These are phyloP conservation scores for Mycena alexandri DNA, from an alignment of 768 basidiomycete genomes.

Conservation along the genomic window DNA sequence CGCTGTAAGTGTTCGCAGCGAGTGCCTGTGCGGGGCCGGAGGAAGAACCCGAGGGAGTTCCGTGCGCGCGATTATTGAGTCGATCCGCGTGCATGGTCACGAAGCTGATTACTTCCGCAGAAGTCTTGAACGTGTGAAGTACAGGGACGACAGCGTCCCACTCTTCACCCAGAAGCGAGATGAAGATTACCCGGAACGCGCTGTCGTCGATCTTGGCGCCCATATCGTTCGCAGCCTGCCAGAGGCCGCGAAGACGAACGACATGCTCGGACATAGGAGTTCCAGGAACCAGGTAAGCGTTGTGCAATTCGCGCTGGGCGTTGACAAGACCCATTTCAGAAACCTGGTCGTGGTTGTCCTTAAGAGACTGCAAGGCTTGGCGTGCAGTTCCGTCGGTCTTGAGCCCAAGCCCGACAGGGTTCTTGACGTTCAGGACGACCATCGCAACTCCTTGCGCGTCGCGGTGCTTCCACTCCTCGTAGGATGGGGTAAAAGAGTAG, in stretches of 20 bases:
- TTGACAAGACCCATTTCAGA: conserved; percentile 32
- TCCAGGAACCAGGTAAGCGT: conserved; percentile 28
- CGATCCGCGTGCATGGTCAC: no score
- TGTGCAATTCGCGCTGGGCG: conserved; percentile 29
- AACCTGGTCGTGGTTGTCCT: conserved; percentile 23
- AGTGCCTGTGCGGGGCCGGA: no score
- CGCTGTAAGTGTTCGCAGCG: no score
- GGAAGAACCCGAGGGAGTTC: no score
- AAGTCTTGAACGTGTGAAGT: no score
- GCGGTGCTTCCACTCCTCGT: conserved; percentile 38
- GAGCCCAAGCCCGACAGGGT: conserved; percentile 41
- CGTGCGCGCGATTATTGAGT: no score
- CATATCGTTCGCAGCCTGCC: conserved; percentile 31
- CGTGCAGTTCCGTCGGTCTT: conserved; percentile 40
- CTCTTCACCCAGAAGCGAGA: no score
- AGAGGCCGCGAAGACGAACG: conserved; percentile 32
- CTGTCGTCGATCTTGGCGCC: conserved; percentile 34
- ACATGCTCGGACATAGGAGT: conserved; percentile 35
- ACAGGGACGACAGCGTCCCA: no score
- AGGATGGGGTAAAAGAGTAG: conserved; percentile 30
- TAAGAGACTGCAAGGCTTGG: conserved; percentile 41
- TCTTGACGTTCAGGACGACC: conserved; percentile 41
- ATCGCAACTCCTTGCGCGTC: conserved; percentile 40
- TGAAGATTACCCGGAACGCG: no score
- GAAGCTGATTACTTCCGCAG: no score